Evolutionary conservation across 257 asterid genomes (phyloP).

Genomic region (Paraleonurus japonicus): DNA sequence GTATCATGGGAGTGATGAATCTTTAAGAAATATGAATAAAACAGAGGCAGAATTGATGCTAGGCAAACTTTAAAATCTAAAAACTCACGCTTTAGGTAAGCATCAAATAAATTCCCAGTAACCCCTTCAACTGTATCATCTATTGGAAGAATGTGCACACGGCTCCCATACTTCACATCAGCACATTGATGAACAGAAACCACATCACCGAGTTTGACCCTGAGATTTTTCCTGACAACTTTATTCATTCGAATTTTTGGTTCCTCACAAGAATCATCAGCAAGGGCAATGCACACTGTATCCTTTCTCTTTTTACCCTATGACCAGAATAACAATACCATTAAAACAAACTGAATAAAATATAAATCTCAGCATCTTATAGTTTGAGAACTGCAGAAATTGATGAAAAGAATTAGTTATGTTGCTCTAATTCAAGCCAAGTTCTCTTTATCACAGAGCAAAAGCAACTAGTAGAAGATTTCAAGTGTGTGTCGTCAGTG

Average conservation of each 20-base stretch:
- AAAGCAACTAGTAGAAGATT: neutral
- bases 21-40: neutral
- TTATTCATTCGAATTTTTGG: constrained; percentile 85
- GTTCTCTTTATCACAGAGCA: neutral
- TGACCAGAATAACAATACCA: neutral
- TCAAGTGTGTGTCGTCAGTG: neutral
- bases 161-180: constrained; percentile 84
- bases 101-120: constrained; percentile 76
- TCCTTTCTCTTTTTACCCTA: constrained; percentile 84
- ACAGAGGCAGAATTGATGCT: neutral
- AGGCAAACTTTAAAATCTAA: neutral
- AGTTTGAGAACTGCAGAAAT: neutral
- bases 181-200: constrained; percentile 85
- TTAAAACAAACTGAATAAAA: neutral
- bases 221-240: constrained; percentile 72
- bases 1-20: neutral
- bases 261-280: constrained; percentile 72
- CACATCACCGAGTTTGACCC: constrained; percentile 88
- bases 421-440: neutral
- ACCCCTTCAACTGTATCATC: constrained; percentile 80
- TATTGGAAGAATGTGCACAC: constrained; percentile 80
- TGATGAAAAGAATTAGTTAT: neutral
- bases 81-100: constrained; percentile 65
- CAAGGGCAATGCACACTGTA: constrained; percentile 73
- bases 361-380: neutral